A percentile compares a stretch with the other conserved stretches of the same genome.
Evolutionary conservation across 2,329 filamentous ascomycete species (phyloP).

Genomic region (Pestalotiopsis sp.): DNA sequence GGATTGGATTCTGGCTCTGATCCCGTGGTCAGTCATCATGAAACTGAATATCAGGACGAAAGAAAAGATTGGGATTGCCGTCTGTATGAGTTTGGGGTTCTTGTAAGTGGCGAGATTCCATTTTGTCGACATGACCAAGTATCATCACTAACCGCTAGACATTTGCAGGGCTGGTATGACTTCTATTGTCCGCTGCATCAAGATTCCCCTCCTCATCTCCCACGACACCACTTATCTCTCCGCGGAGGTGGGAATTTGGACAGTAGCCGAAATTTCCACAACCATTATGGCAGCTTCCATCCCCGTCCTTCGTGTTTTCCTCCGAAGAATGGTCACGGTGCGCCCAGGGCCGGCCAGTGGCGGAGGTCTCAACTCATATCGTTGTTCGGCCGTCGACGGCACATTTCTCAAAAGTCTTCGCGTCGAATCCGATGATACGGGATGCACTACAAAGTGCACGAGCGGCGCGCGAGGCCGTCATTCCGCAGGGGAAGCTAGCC

Average conservation of each 20-base stretch:
- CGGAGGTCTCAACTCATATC: neutral
- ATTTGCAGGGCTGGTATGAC: constrained; percentile 19
- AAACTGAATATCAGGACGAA: constrained; percentile 37
- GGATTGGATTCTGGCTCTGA: constrained; percentile 38
- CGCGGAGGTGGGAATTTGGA: constrained; percentile 27
- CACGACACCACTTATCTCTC: constrained; percentile 16
- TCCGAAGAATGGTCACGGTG: constrained; percentile 6
- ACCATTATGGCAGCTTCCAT: constrained; percentile 38
- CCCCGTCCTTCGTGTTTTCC: constrained; percentile 12
- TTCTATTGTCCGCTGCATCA: constrained; percentile 20
- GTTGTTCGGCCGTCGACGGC: neutral
- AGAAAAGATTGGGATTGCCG: constrained; percentile 38
- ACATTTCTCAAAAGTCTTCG: neutral
- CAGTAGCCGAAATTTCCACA: constrained; percentile 33
- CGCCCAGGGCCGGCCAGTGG: neutral
- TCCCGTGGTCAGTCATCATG: constrained; percentile 40
- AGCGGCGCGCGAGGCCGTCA: neutral
- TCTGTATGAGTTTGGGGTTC: constrained; percentile 38
- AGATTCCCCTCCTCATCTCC: constrained; percentile 16
- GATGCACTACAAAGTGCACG: neutral
- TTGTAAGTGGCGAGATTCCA: constrained; percentile 20
- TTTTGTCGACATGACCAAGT: neutral
- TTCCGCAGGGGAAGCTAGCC: neutral
- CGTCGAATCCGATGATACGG: neutral
- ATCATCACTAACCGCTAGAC: neutral